Percentiles rank a stretch among this genome's conserved stretches.
These are phyloP conservation scores for Plasmodium yoelii DNA, from an alignment of 169 alveolate genomes.

Conservation along the genomic window DNA sequence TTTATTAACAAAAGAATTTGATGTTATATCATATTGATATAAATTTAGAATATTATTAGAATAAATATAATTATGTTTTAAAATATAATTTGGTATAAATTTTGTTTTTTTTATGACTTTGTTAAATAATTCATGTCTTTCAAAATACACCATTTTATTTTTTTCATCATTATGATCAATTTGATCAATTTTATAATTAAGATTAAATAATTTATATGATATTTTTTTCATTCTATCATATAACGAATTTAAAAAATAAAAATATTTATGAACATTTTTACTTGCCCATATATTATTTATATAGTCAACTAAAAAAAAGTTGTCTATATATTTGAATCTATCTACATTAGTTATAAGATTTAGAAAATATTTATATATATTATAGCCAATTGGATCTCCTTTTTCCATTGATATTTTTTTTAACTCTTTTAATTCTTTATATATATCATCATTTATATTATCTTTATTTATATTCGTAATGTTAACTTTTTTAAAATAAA, in stretches of 20 bases:
- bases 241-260: slow-evolving; percentile 74
- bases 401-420: slow-evolving; percentile 45
- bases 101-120: slow-evolving; percentile 70
- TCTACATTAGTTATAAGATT: slow-evolving; percentile 73
- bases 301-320: slow-evolving; percentile 63
- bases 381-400: slow-evolving; percentile 59
- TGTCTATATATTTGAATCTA: slow-evolving; percentile 60
- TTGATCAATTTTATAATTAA: slow-evolving; percentile 63
- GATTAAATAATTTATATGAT: slow-evolving; percentile 43
- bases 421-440: slow-evolving; percentile 49
- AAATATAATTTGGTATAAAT: slow-evolving; percentile 57
- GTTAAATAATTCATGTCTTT: slow-evolving; percentile 56
- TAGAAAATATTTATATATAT: slow-evolving; percentile 61
- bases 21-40: slow-evolving; percentile 53
- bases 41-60: slow-evolving; percentile 58
- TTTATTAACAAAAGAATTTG: slow-evolving; percentile 53
- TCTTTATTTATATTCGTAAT: slow-evolving; percentile 72
- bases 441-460: slow-evolving; percentile 69
- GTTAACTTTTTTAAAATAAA: slow-evolving; percentile 75
- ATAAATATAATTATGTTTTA: slow-evolving; percentile 59
- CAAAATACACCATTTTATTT: slow-evolving; percentile 72
- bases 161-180: slow-evolving; percentile 65
- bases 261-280: slow-evolving; percentile 75
- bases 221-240: slow-evolving; percentile 74
- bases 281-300: slow-evolving; percentile 66